phyloP scores from a whole-genome alignment of 495 filamentous ascomycete genomes.

The Sordaria brevicollis region DNA sequence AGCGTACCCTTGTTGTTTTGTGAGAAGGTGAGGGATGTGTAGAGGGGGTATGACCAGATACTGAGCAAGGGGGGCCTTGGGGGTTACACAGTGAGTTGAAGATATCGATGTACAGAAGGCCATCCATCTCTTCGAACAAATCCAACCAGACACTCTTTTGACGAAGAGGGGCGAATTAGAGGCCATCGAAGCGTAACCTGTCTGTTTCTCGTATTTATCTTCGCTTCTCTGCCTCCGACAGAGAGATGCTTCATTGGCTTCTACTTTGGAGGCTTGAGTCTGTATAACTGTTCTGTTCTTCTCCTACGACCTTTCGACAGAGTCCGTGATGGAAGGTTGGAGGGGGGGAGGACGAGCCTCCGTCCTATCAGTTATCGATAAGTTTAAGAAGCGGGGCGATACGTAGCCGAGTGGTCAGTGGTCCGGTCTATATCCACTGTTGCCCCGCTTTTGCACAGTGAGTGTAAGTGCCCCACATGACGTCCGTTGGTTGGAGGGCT shows the following conservation, averaged over 20 bases:
- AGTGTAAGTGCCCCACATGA: neutral
- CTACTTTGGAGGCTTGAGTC: neutral
- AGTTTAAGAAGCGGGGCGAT: neutral
- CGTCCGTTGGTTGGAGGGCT: neutral
- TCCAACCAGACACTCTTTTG: too few species aligned
- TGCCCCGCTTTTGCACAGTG: neutral
- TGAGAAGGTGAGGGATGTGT: neutral
- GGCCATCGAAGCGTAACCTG: too few species aligned
- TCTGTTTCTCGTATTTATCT: neutral
- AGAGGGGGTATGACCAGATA: neutral
- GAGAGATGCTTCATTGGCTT: neutral
- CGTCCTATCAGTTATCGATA: neutral
- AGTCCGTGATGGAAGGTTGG: neutral
- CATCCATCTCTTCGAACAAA: too few species aligned
- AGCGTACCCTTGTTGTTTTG: neutral
- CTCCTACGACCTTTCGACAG: too few species aligned
- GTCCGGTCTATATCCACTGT: too few species aligned
- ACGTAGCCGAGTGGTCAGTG: neutral
- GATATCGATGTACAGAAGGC: too few species aligned
- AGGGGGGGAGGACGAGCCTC: neutral
- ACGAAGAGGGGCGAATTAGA: too few species aligned
- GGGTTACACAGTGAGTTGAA: too few species aligned
- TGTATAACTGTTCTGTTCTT: neutral
- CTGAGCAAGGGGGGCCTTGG: neutral
- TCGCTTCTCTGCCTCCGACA: neutral